These are phyloP conservation scores for Xerocomellus intermedius DNA, from an alignment of 768 basidiomycete genomes.

Conservation along the genomic window DNA sequence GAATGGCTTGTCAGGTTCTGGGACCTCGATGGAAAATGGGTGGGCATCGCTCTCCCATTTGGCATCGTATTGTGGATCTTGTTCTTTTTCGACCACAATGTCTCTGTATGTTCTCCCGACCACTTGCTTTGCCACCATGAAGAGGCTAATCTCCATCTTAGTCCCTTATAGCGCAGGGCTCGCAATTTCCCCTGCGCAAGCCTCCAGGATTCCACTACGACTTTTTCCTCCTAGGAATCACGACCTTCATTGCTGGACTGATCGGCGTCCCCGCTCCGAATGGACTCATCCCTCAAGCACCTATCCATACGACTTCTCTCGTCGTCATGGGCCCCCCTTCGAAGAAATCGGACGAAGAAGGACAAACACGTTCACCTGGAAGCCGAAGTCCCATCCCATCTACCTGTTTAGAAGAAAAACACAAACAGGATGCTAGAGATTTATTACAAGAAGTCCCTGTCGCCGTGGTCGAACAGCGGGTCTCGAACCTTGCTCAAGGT, in stretches of 20 bases:
- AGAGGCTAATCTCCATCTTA: constrained; percentile 27
- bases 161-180: constrained; percentile 91
- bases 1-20: constrained; percentile 88
- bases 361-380: constrained; percentile 17
- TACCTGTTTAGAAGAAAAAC: constrained; percentile 25
- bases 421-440: constrained; percentile 5
- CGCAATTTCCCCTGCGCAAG: constrained; percentile 86
- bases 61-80: constrained; percentile 86
- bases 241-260: constrained; percentile 86
- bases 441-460: constrained; percentile 51
- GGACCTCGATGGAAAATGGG: constrained; percentile 86
- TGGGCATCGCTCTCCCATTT: constrained; percentile 86
- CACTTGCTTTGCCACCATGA: neutral
- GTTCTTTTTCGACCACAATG: constrained; percentile 95
- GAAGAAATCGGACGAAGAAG: constrained; percentile 40
- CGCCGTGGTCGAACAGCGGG: constrained; percentile 87
- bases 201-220: constrained; percentile 87
- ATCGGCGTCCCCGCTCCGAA: constrained; percentile 87
- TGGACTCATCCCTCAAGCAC: constrained; percentile 82
- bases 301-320: constrained; percentile 87
- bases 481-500: constrained; percentile 88
- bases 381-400: neutral
- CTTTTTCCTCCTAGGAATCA: constrained; percentile 88
- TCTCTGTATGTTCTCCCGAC: constrained; percentile 54
- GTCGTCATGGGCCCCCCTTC: constrained; percentile 56